Conservation (phyloP, 1,139 yeast species). For the Saccharomyces hybrid region DNA sequence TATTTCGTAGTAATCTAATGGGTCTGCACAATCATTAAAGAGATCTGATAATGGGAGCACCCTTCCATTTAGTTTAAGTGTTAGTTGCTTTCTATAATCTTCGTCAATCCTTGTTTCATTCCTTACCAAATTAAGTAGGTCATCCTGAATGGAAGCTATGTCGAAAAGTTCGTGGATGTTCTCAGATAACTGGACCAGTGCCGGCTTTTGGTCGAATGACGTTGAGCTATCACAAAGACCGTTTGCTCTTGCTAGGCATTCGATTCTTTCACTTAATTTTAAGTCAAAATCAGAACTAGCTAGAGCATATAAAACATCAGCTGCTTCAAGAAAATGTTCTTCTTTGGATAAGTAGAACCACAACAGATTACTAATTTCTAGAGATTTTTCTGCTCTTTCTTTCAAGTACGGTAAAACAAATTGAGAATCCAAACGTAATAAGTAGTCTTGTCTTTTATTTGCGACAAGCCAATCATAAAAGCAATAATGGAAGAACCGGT, state of each 20-base stretch:
- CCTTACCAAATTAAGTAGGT: constrained; percentile 52
- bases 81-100: constrained; percentile 38
- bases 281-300: constrained; percentile 73
- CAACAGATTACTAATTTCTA: constrained; percentile 70
- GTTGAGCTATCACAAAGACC: constrained; percentile 87
- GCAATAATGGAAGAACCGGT: constrained; percentile 82
- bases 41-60: constrained; percentile 69
- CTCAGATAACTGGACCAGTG: constrained; percentile 62
- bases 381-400: constrained; percentile 58
- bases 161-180: constrained; percentile 75
- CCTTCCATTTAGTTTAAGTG: constrained; percentile 51
- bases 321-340: constrained; percentile 74
- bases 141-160: constrained; percentile 86
- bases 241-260: constrained; percentile 82
- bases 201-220: constrained; percentile 69
- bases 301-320: constrained; percentile 66
- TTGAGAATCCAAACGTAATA: constrained; percentile 75
- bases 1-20: constrained; percentile 78
- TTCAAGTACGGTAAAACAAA: constrained; percentile 71
- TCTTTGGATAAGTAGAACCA: constrained; percentile 88
- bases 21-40: constrained; percentile 81
- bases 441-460: constrained; percentile 68
- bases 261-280: constrained; percentile 67
- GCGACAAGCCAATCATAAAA: constrained; percentile 88
- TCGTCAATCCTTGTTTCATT: constrained; percentile 51